Conservation (phyloP, 1,284 basidiomycete genomes). For the Vanrija sp. region DNA sequence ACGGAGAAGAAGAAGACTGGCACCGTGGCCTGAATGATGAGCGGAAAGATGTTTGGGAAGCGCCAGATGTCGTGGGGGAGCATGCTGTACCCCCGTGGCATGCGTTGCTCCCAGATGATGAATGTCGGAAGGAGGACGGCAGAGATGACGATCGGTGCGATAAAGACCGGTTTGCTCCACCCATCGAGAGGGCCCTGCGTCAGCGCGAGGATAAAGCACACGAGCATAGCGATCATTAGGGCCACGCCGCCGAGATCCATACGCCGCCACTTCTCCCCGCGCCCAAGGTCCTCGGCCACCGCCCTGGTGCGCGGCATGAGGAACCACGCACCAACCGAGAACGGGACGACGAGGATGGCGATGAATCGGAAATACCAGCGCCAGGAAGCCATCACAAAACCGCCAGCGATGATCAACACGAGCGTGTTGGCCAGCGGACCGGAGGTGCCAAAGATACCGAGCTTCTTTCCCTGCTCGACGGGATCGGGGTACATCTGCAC, state of each 20-base stretch:
- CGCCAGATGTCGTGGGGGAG: conserved; percentile 43
- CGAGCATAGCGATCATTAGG: conserved; percentile 34
- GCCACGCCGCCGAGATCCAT: conserved; percentile 45
- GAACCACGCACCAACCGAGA: neutral
- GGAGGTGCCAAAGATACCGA: conserved; percentile 40
- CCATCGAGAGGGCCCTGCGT: conserved; percentile 41
- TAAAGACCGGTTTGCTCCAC: conserved; percentile 42
- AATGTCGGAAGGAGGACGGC: conserved; percentile 17
- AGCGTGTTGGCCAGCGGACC: conserved; percentile 28
- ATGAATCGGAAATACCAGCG: conserved; percentile 43
- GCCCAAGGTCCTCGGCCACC: conserved; percentile 36
- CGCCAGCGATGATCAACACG: conserved; percentile 33
- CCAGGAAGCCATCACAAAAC: conserved; percentile 37
- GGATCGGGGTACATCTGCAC: conserved; percentile 41
- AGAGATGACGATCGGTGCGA: conserved; percentile 39
- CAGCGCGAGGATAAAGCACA: conserved; percentile 47
- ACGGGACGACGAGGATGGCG: conserved; percentile 29
- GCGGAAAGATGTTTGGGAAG: conserved; percentile 45
- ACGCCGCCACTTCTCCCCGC: conserved; percentile 40
- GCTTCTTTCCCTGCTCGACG: conserved; percentile 31
- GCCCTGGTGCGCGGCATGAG: conserved; percentile 24
- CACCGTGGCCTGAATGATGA: conserved; percentile 21
- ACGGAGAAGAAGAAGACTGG: conserved; percentile 30
- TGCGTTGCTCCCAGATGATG: conserved; percentile 29
- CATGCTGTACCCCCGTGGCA: conserved; percentile 38